Base-by-base conservation (phyloP, 2,329 filamentous ascomycete species). In the Fusarium chaquense region DNA sequence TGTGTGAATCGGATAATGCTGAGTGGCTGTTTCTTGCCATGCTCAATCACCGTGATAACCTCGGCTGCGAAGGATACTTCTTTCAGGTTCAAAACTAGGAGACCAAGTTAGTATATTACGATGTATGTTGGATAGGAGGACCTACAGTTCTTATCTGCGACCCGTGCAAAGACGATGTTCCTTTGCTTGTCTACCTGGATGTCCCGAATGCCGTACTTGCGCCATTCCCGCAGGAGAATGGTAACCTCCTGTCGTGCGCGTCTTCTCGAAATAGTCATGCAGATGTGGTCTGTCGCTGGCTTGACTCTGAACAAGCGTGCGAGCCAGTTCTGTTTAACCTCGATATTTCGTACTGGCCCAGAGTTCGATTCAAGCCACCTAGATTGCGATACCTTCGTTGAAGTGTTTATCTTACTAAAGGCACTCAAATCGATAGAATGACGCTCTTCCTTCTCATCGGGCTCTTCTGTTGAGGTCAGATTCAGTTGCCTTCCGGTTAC, bases 291-390 rank as follows among this genome's bases (percentile, higher is more conserved):
- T 18, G 84, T 90, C 1, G 91, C 92, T 2, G 95, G 95, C 78
- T 96, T 97, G 76, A 98, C 91, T 58, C 93, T 89, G 82, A 98
- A 93, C 46, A 98, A 88, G 18, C 93, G 91, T 32, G 93, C 91
- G 55, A 98, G 87, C 94, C 95, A 98, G 72, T 91, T 97, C 75
- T 93, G 90, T 76, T 89, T 90, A 32, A 89, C 86, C 66, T 89
- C 89, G 74, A 87, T 91, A 79, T 85, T 85, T 59, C 85, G 85
- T 66, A 81, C 81, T 32, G 75, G 72, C 20, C 79, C 78, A 62
- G 77, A 78, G 32, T 79, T 77, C 33, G 78, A 79, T 30, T 79
- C 79, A 22, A 77, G 75, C 65, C 80, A 76, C 41, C 70, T 76
- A 51, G 73, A 65, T 30, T 73, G 70, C 44, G 44, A 40, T 11